Percentiles rank a stretch among this genome's conserved stretches.
Evolutionary conservation across 23 red algal genomes (phyloP).

Genomic region (Gracilaria vermiculophylla): DNA sequence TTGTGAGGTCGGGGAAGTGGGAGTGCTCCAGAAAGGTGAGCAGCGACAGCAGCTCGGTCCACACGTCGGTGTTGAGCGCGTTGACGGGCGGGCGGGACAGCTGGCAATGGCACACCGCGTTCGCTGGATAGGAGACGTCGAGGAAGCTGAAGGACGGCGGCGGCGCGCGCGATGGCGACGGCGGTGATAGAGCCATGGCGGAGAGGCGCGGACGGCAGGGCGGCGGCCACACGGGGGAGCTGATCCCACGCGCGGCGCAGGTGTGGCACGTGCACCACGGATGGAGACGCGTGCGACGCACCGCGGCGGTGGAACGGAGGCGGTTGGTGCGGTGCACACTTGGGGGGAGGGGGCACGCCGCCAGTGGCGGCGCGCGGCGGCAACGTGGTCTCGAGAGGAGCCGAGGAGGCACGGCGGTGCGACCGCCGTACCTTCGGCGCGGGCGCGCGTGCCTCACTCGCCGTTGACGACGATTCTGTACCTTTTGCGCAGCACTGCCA

Average conservation of each 20-base stretch:
- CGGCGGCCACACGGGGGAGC: no score
- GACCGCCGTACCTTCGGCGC: no score
- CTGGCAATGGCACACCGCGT: slow-evolving; percentile 37
- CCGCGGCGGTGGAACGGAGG: no score
- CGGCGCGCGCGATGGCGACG: not conserved
- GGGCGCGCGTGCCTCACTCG: no score
- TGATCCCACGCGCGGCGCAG: not conserved
- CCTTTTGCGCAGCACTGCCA: no score
- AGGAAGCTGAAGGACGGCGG: not conserved
- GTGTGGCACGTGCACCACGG: not conserved
- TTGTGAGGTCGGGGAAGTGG: not conserved
- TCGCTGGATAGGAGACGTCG: not conserved
- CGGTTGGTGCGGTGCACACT: no score
- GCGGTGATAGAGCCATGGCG: not conserved
- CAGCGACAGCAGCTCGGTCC: slow-evolving; percentile 33
- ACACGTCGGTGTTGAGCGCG: slow-evolving; percentile 54
- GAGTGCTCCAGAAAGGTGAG: slow-evolving; percentile 25
- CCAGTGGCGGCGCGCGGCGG: no score
- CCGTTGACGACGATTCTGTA: no score
- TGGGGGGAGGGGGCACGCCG: no score
- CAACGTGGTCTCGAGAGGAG: no score
- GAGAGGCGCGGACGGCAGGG: not conserved
- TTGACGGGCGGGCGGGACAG: slow-evolving; percentile 65
- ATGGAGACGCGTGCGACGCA: no score
- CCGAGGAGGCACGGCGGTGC: no score